Evolutionary conservation across 2,329 filamentous ascomycete species (phyloP), one percentile per base, ranked within the genome.

Genomic region (Zasmidium citrigriseum): DNA sequence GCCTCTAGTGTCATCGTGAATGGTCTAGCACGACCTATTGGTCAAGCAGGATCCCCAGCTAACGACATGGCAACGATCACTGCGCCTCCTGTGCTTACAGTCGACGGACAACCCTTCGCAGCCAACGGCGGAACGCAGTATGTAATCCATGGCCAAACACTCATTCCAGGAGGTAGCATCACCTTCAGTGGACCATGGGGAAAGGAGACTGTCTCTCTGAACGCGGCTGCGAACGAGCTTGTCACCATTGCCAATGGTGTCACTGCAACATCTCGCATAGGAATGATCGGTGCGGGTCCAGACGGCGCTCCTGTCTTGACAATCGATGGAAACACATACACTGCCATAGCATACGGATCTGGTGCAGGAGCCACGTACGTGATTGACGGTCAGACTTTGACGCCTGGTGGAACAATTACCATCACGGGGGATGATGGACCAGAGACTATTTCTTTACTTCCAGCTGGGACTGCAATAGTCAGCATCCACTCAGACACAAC

Each of bases 1-100:
- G 77, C 75, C 18, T 70, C 70, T 5, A 73, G 72, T 29, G 61
- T 80, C 3, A 72, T 80, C 4, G 59, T 80, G 27, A 73, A 73
- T 25, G 75, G 75, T 5, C 18, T 47, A 22, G 12, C 45, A 47
- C 20, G 7, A n/a, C 25, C 51, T 2, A 53, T 57, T 5, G 57
- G 24, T 25, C 45, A 46, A 12, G 57, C 29, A 18, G 53, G 49
- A 1, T 55, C 59, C 2, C 54, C 52, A 3, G 51, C 54, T 14
- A 50, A 55, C n/a, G 49, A 48, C 12, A 34, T 55, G 11, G 59
- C 60, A 23, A 64, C 62, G 21, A 66, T 70, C 52, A 72, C 71
- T 1, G 63, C 69, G 3, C 62, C 65, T 5, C 68, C 70, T 14
- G 56, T 68, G n/a, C 64, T 75, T 11, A 67, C 66, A 1, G 58